These are phyloP conservation scores for Microascus cirrosus DNA, from an alignment of 2,329 filamentous ascomycete species.

Conservation along the genomic window DNA sequence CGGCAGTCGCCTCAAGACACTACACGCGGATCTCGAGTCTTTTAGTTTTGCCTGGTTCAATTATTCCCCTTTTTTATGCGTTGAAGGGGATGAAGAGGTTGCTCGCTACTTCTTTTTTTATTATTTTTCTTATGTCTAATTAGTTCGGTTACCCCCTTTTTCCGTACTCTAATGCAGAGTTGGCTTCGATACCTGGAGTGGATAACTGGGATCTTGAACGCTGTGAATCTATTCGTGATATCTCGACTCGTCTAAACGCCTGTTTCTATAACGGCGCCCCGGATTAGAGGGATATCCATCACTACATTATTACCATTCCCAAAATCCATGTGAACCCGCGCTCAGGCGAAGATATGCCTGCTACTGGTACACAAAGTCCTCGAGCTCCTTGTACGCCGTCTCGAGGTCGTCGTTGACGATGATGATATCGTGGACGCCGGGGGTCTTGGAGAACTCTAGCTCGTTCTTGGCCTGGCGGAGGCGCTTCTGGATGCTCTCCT, in stretches of 20 bases:
- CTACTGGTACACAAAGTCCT: slow-evolving; percentile 29
- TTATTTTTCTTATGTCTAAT: slow-evolving; percentile 16
- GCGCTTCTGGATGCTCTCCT: slow-evolving; percentile 59
- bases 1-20: slow-evolving; percentile 21
- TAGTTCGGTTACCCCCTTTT: slow-evolving; percentile 10
- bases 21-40: slow-evolving; percentile 8
- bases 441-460: slow-evolving; percentile 59
- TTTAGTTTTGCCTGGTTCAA: slow-evolving; percentile 18
- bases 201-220: neutral
- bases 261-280: neutral
- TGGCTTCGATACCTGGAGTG: slow-evolving; percentile 28
- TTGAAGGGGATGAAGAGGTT: neutral
- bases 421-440: slow-evolving; percentile 36
- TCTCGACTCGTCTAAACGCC: neutral
- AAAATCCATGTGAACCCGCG: neutral
- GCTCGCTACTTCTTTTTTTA: neutral
- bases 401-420: slow-evolving; percentile 32
- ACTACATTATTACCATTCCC: neutral
- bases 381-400: slow-evolving; percentile 39
- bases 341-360: neutral
- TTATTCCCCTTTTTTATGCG: slow-evolving; percentile 10
- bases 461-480: slow-evolving; percentile 63
- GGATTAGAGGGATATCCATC: no score
- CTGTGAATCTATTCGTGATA: neutral
- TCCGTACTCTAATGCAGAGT: slow-evolving; percentile 26